Evolutionary conservation across 2,329 filamentous ascomycete species (phyloP), one percentile per base, ranked within the genome.

Genomic region (Alternaria dauci): DNA sequence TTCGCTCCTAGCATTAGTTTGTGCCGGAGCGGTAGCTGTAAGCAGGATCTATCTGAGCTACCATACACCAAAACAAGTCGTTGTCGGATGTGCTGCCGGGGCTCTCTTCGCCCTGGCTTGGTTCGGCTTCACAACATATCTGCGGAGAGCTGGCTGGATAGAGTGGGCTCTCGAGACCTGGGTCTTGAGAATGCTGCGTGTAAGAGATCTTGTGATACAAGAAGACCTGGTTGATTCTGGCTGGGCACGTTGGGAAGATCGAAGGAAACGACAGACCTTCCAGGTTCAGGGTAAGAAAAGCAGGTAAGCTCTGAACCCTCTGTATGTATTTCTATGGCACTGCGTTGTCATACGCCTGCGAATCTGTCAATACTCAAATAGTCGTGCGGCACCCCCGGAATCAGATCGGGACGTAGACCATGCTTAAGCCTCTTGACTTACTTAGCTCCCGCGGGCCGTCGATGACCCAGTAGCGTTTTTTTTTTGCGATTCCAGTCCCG

Each of bases 41-140:
- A 97, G 93, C 72, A 86, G 95, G 55, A 86, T 96, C 44, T 99
- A 99, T 76, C 83, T 99, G 63, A 93, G 89, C 77, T 99, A 99
- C 76, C 95, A 99, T 80, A 97, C 94, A 0, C 84, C 87, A 38
- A 89, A 85, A 72, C 95, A 99, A 81, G 95, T 99, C 9, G 72
- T 93, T n/a, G 91, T 90, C 1, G 95, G 95, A 2, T 88, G 85
- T 67, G 81, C 79, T 9, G 92, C 91, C 1, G 95, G 95, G 0
- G 81, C 86, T 1, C 73, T 87, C 1, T 92, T 89, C 70, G 94
- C 91, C 0, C 71, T 91, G 2, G 84, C 81, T 1, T 99, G 95
- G 95, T 99, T 96, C 73, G 76, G 81, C 1, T 82, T 89, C 51
- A 96, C 92, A 3, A 84, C 84, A n/a, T 77, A 86, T 51, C 77